A percentile compares a stretch with the other conserved stretches of the same genome.
These are phyloP conservation scores for Lactifluus rugatus DNA, from an alignment of 768 basidiomycete species.

Conservation along the genomic window DNA sequence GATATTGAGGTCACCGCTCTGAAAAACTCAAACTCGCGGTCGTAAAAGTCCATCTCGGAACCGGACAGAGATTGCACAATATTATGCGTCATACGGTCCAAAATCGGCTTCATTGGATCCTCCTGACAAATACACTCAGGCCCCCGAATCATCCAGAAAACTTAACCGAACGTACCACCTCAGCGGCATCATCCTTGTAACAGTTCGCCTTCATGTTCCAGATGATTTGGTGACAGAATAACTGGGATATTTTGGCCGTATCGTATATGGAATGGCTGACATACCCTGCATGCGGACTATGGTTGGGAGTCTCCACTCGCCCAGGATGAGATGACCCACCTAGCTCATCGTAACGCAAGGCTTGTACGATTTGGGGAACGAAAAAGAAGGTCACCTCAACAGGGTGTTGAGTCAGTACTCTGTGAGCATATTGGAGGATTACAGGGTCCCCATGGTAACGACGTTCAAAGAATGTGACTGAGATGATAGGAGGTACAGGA, in stretches of 20 bases:
- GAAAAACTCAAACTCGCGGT: conserved; percentile 93
- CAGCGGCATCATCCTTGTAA: conserved; percentile 82
- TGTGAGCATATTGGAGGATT: conserved; percentile 90
- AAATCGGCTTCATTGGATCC: conserved; percentile 90
- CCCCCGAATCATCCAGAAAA: background rate
- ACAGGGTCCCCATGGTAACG: conserved; percentile 76
- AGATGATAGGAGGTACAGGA: conserved; percentile 75
- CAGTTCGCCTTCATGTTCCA: conserved; percentile 99
- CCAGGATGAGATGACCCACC: conserved; percentile 38
- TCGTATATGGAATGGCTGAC: conserved; percentile 93
- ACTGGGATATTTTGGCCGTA: conserved; percentile 91
- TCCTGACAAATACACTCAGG: conserved; percentile 39
- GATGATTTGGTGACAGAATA: conserved; percentile 98
- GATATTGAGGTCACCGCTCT: conserved; percentile 96
- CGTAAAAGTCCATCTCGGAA: conserved; percentile 80
- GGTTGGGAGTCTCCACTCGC: background rate
- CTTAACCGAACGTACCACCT: conserved; percentile 43
- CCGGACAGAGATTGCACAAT: conserved; percentile 85
- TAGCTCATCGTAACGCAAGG: conserved; percentile 79
- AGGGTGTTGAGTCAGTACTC: conserved; percentile 89
- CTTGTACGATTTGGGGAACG: conserved; percentile 97
- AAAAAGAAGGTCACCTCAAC: conserved; percentile 97
- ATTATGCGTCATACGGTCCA: conserved; percentile 75
- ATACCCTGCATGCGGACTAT: conserved; percentile 49
- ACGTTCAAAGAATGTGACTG: conserved; percentile 77